These are phyloP conservation scores for Pichia manshurica DNA, from an alignment of 805 yeast species.

Conservation along the genomic window DNA sequence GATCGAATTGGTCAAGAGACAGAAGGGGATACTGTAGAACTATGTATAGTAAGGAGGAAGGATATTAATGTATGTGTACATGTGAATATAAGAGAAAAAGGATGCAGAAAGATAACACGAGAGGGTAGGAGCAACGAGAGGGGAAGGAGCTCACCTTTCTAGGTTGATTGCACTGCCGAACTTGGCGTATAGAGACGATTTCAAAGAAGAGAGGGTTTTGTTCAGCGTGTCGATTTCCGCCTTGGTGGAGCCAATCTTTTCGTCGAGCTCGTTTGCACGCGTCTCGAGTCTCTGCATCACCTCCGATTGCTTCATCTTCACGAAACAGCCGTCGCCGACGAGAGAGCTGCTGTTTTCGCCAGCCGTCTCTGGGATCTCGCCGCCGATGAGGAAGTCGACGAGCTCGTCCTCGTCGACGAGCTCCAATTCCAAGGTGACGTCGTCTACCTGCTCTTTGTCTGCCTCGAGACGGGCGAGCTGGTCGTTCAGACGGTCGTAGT, in stretches of 20 bases:
- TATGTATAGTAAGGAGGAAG: neutral
- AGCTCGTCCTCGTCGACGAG: slow-evolving; percentile 71
- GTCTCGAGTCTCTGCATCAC: slow-evolving; percentile 64
- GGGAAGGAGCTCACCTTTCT: slow-evolving; percentile 41
- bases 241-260: slow-evolving; percentile 42
- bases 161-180: slow-evolving; percentile 86
- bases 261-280: slow-evolving; percentile 51
- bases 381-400: slow-evolving; percentile 76
- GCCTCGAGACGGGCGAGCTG: slow-evolving; percentile 45
- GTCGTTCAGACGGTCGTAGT: slow-evolving; percentile 53
- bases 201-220: slow-evolving; percentile 52
- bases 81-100: neutral
- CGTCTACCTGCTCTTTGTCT: slow-evolving; percentile 86
- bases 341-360: slow-evolving; percentile 58
- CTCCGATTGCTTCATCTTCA: slow-evolving; percentile 59
- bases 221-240: slow-evolving; percentile 46
- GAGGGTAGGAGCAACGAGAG: neutral
- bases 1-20: slow-evolving; percentile 40
- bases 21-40: slow-evolving; percentile 21
- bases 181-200: slow-evolving; percentile 73
- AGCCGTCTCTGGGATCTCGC: slow-evolving; percentile 33
- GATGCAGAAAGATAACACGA: neutral
- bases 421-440: slow-evolving; percentile 78
- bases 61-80: neutral
- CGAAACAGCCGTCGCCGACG: slow-evolving; percentile 75